Percentiles rank a stretch among this genome's conserved stretches.
Conservation (phyloP, 2,329 filamentous ascomycete species). For the Verruconis gallopava region DNA sequence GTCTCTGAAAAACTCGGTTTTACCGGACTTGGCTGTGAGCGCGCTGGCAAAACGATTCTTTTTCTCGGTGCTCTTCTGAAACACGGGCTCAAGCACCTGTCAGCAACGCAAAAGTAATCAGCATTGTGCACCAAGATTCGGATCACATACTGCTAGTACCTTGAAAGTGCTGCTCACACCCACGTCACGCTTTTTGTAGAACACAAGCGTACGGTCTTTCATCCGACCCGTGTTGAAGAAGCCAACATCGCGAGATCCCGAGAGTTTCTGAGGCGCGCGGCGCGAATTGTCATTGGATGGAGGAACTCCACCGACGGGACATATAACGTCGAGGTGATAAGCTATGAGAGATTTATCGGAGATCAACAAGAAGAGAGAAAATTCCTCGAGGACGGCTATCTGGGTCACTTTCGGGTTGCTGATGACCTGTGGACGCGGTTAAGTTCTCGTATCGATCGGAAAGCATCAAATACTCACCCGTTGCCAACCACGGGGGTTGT, state of each 20-base stretch:
- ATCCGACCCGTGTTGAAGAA: slow-evolving; percentile 94
- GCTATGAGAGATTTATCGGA: slow-evolving; percentile 84
- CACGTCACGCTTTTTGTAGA: slow-evolving; percentile 90
- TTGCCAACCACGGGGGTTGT: slow-evolving; percentile 81
- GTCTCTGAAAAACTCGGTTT: slow-evolving; percentile 91
- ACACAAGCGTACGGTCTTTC: slow-evolving; percentile 89
- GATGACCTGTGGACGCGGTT: slow-evolving; percentile 49
- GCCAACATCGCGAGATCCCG: slow-evolving; percentile 76
- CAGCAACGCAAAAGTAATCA: slow-evolving; percentile 7
- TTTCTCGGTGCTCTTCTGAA: slow-evolving; percentile 82
- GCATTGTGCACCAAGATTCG: slow-evolving; percentile 1
- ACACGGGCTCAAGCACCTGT: slow-evolving; percentile 82
- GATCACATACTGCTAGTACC: slow-evolving; percentile 17
- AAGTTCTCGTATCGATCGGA: too few species aligned
- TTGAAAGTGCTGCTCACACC: slow-evolving; percentile 87
- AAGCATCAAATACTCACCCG: slow-evolving; percentile 47
- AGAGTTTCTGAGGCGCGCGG: slow-evolving; percentile 82
- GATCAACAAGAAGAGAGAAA: slow-evolving; percentile 82
- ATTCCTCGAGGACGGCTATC: slow-evolving; percentile 88
- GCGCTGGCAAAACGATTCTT: slow-evolving; percentile 45
- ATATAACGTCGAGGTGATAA: slow-evolving; percentile 82
- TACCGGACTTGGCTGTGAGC: slow-evolving; percentile 48
- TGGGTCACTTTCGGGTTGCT: slow-evolving; percentile 70
- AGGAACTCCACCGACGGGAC: slow-evolving; percentile 39
- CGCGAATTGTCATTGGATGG: slow-evolving; percentile 58